Conservation (phyloP, 768 basidiomycete species). For the Leccinum uliginosum region DNA sequence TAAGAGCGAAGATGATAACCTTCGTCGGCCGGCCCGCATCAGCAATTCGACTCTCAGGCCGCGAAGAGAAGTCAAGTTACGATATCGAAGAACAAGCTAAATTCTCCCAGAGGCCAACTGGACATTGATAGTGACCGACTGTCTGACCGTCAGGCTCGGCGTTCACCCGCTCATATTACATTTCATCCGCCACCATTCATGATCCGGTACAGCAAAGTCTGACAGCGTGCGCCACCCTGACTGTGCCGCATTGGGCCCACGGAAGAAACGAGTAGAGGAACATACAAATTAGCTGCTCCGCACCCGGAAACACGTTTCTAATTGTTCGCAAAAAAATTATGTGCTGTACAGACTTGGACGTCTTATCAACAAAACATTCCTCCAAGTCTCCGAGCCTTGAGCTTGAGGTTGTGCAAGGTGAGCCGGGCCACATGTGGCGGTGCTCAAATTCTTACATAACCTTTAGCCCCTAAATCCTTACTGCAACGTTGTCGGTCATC, state of each 20-base stretch:
- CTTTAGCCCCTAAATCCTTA: no score
- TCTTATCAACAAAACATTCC: not conserved
- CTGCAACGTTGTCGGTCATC: no score
- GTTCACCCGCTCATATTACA: not conserved
- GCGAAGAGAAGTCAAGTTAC: constrained; percentile 13
- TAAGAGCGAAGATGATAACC: constrained; percentile 23
- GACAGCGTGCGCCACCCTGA: not conserved
- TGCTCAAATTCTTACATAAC: no score
- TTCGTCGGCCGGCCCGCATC: constrained; percentile 18
- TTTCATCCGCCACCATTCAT: not conserved
- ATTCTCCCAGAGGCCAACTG: not conserved
- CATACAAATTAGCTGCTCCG: not conserved
- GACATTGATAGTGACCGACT: not conserved
- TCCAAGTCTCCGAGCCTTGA: not conserved
- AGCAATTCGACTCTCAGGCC: constrained; percentile 9
- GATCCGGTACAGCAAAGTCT: not conserved
- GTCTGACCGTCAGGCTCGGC: not conserved
- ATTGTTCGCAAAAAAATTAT: not conserved
- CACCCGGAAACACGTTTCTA: not conserved
- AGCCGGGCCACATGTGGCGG: no score
- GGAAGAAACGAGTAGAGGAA: not conserved
- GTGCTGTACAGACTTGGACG: not conserved
- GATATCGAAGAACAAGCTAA: not conserved
- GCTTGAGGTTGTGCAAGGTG: no score
- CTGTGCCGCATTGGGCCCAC: not conserved